Conservation (phyloP, 2,329 filamentous ascomycete species). For the Kalmusia sp. region DNA sequence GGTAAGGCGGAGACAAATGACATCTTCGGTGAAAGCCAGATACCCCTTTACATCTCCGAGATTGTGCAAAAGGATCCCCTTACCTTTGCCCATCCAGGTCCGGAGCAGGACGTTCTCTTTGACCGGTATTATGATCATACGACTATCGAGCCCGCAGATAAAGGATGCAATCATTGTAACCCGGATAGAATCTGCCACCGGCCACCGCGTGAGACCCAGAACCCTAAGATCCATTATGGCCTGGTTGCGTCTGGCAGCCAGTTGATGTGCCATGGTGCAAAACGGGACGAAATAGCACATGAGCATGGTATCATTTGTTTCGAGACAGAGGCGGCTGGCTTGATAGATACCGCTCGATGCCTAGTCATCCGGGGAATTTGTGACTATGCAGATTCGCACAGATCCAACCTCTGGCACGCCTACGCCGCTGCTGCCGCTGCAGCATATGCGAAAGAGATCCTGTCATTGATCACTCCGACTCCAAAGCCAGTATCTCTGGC, state of each 20-base stretch:
- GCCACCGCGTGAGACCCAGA: background rate
- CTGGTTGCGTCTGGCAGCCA: background rate
- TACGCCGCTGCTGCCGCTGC: constrained; percentile 18
- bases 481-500: too few relatives aligned
- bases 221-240: background rate
- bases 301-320: constrained; percentile 17
- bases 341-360: constrained; percentile 25
- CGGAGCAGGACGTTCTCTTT: too few relatives aligned
- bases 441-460: constrained; percentile 19
- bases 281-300: constrained; percentile 5
- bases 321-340: constrained; percentile 15
- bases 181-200: too few relatives aligned
- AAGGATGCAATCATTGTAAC: background rate
- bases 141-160: too few relatives aligned
- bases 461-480: constrained; percentile 8
- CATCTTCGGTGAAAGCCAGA: too few relatives aligned
- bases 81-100: too few relatives aligned
- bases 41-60: too few relatives aligned
- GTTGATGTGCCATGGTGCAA: constrained; percentile 1
- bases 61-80: too few relatives aligned
- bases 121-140: too few relatives aligned
- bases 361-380: constrained; percentile 22
- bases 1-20: background rate
- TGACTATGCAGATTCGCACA: constrained; percentile 24
- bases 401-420: constrained; percentile 20